These are phyloP conservation scores for Aspergillus udagawae DNA, from an alignment of 2,329 filamentous ascomycete genomes.

Conservation along the genomic window DNA sequence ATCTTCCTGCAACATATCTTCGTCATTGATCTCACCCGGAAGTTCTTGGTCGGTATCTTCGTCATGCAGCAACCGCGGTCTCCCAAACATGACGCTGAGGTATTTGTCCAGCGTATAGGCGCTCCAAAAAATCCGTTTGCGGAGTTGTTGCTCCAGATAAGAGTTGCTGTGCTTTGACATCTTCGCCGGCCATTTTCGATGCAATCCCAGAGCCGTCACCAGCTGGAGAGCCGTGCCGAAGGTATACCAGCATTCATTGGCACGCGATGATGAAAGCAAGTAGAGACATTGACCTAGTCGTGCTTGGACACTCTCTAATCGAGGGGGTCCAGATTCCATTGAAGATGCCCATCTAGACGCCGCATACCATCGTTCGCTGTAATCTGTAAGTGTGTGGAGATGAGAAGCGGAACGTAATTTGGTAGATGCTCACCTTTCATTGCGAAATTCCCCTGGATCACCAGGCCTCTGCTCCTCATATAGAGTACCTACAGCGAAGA, in stretches of 20 bases:
- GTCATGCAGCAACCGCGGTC: slow-evolving; percentile 59
- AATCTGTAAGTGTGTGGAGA: not conserved
- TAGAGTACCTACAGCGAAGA: slow-evolving; percentile 47
- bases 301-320: slow-evolving; percentile 55
- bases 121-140: slow-evolving; percentile 60
- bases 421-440: slow-evolving; percentile 24
- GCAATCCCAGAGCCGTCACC: slow-evolving; percentile 44
- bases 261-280: slow-evolving; percentile 54
- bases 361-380: slow-evolving; percentile 36
- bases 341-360: slow-evolving; percentile 35
- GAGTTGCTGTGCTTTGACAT: slow-evolving; percentile 25
- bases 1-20: slow-evolving; percentile 49
- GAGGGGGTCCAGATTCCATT: slow-evolving; percentile 51
- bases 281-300: slow-evolving; percentile 57
- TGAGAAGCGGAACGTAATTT: not conserved
- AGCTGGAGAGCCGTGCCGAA: slow-evolving; percentile 57
- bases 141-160: slow-evolving; percentile 46
- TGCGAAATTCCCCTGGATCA: slow-evolving; percentile 19
- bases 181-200: slow-evolving; percentile 29
- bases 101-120: slow-evolving; percentile 62
- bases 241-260: slow-evolving; percentile 59
- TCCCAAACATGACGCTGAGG: slow-evolving; percentile 59
- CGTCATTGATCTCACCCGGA: slow-evolving; percentile 54
- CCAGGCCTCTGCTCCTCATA: slow-evolving; percentile 41
- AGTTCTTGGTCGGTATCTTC: slow-evolving; percentile 61